Evolutionary conservation across 1,284 basidiomycete species (phyloP), one percentile per base, ranked within the genome.

Genomic region (Sporisorium exsertum): DNA sequence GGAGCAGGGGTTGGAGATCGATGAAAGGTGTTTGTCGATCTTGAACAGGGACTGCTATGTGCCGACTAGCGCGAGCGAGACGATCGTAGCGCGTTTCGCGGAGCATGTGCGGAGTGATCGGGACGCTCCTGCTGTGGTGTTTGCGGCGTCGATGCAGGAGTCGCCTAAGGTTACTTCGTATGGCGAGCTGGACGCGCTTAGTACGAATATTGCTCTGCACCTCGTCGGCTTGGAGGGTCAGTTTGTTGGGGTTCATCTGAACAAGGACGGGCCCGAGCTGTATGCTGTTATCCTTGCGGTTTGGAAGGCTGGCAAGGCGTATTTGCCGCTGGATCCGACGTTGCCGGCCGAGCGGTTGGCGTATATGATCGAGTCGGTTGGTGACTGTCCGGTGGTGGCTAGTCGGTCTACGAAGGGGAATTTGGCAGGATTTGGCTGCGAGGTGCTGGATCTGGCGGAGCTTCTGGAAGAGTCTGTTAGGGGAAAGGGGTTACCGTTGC

Each of bases 231-330:
- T 54, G 27, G 4, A 33, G 2, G 64, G 64, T 27, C 47, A 40
- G 0, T 72, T 75, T 5, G 54, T 84, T 35, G 81, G 72, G 16
- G 79, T 84, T 5, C 78, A 80, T 49, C 65, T 83, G 45, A 63
- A 77, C 57, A 77, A 72, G 49, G 80, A 79, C 40, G 66, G 74
- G 0, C 47, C 79, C 7, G 67, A 73, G n/a, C 60, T 82, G 2
- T 84, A 82, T 37, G 64, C 73, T 1, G 57, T 74, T 12, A 64
- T 84, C n/a, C 51, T 84, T 5, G 81, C 78, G 2, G 66, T 80
- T 29, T 84, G 83, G 83, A 84, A 83, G 63, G 77, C 79, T 2
- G 78, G 74, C 33, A 82, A 81, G 55, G 69, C 67, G 4, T 84
- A 84, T 51, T 58, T 84, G 40, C 83, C 83, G 1, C 60, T 84